Percentiles rank a stretch among this genome's conserved stretches.
phyloP scores from a whole-genome alignment of 139 green algal genomes.

The Nannochloris sp. region DNA sequence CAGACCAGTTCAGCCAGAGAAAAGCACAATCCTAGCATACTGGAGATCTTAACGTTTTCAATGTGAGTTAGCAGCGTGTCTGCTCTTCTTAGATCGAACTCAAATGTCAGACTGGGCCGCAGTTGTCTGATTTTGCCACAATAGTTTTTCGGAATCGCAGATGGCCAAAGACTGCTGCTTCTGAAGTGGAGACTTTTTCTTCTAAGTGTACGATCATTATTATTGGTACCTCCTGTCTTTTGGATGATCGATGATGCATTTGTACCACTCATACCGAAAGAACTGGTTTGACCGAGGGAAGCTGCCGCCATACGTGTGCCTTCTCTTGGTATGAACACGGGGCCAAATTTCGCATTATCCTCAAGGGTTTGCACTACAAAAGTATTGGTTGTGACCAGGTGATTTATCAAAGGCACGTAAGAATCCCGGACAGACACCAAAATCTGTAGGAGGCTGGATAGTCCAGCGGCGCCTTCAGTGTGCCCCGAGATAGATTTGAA shows the following conservation, averaged over 20 bases:
- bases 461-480: constrained; percentile 42
- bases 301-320: background rate
- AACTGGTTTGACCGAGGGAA: constrained; percentile 13
- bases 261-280: constrained; percentile 37
- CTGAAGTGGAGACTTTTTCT: no score
- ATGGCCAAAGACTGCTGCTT: no score
- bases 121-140: no score
- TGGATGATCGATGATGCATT: constrained; percentile 28
- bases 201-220: no score
- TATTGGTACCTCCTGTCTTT: background rate
- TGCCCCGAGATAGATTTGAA: constrained; percentile 44
- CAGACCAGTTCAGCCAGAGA: no score
- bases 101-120: no score
- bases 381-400: constrained; percentile 58
- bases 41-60: no score
- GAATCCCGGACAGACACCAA: constrained; percentile 3
- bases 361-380: constrained; percentile 9
- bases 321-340: background rate
- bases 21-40: no score
- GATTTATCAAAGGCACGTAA: constrained; percentile 26
- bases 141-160: no score
- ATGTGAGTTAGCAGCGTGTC: no score
- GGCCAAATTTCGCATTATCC: background rate
- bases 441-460: constrained; percentile 53
- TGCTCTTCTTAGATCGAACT: no score